A percentile compares a stretch with the other conserved stretches of the same genome.
These are phyloP conservation scores for Ceratobasidium sp. DNA, from an alignment of 1,284 basidiomycete species.

Conservation along the genomic window DNA sequence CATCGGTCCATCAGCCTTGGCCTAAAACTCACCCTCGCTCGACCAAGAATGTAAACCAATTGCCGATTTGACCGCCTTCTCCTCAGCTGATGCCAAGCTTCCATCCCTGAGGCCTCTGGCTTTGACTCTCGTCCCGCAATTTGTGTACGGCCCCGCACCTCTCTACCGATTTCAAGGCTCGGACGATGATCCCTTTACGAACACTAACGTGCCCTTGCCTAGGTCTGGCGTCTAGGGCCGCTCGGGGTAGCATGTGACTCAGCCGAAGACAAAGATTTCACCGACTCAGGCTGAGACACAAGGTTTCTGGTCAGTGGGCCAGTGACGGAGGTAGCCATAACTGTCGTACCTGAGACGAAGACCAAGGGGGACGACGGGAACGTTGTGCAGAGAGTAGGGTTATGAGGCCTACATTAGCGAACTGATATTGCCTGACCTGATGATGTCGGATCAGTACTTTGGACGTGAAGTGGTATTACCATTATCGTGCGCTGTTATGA, in stretches of 20 bases:
- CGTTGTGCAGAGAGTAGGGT: slow-evolving; percentile 3
- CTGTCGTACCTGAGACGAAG: slow-evolving; percentile 4
- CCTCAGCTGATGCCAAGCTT: slow-evolving; percentile 16
- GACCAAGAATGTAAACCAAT: not conserved
- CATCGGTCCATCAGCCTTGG: slow-evolving; percentile 62
- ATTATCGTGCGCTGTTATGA: not conserved
- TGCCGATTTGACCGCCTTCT: not conserved
- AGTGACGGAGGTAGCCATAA: slow-evolving; percentile 12
- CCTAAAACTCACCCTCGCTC: not conserved
- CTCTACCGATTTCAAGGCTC: slow-evolving; percentile 25
- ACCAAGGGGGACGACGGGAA: not conserved
- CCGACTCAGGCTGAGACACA: not conserved
- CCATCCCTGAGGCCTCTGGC: slow-evolving; percentile 1
- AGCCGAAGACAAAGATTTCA: slow-evolving; percentile 22
- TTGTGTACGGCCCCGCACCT: not conserved
- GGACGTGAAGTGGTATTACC: slow-evolving; percentile 1
- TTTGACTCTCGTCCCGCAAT: slow-evolving; percentile 19
- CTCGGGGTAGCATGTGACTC: slow-evolving; percentile 10
- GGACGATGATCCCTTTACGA: slow-evolving; percentile 31
- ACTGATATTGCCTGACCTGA: not conserved
- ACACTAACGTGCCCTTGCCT: slow-evolving; percentile 11
- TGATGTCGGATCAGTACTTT: not conserved
- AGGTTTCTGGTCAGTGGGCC: slow-evolving; percentile 9
- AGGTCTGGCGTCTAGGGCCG: not conserved
- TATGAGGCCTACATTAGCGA: not conserved